Evolutionary conservation across 345 rosid genomes (phyloP), one percentile per base, ranked within the genome.

Genomic region (Acer saccharum): DNA sequence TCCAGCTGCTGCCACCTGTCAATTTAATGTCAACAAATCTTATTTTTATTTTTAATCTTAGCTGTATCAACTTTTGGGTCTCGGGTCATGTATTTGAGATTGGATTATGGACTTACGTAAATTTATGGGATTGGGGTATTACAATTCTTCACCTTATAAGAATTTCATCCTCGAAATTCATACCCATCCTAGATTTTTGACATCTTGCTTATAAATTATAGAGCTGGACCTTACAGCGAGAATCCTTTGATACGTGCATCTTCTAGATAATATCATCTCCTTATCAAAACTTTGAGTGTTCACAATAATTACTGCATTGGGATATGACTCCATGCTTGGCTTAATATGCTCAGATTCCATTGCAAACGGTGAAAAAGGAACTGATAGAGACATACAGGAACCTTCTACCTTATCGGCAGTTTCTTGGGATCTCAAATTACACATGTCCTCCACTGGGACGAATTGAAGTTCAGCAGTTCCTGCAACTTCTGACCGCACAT

Each of bases 181-280:
- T n/a, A n/a, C n/a, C n/a, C n/a, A n/a, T n/a, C n/a, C n/a, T n/a
- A n/a, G n/a, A n/a, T n/a, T n/a, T n/a, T n/a, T n/a, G n/a, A n/a
- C n/a, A n/a, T n/a, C n/a, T n/a, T n/a, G n/a, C n/a, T n/a, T n/a
- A n/a, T n/a, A n/a, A n/a, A n/a, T n/a, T n/a, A n/a, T n/a, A n/a
- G n/a, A n/a, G n/a, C n/a, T n/a, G n/a, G n/a, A n/a, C n/a, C n/a
- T n/a, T n/a, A n/a, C n/a, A n/a, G 91, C 95, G 77, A 96, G 88
- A 80, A 96, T 85, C 84, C 84, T 94, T 65, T 91, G 92, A 76
- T 96, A 92, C 23, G 95, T 86, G 76, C 91, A 83, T 89, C 98
- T 91, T 85, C 97, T 88, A 75, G 97, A 92, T 71, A 89, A 81
- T 77, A 92, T 90, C 98, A 91, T 92, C 83, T 89, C 98, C 81